Conservation (phyloP, 208 protist species). For the Leptomonas pyrrhocoris region DNA sequence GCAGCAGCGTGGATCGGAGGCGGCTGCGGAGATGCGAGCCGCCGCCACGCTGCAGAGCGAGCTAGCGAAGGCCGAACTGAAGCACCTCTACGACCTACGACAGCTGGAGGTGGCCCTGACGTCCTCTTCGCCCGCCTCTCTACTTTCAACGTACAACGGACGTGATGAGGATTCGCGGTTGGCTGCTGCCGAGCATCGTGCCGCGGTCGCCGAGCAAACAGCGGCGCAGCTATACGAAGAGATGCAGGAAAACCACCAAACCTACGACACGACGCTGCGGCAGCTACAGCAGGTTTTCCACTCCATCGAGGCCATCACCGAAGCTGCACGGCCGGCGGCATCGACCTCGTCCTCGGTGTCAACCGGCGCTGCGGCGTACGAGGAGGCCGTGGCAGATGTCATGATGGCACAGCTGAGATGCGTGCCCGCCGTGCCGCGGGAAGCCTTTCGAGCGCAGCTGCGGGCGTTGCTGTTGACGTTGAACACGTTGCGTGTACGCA, state of each 20-base stretch:
- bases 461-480: slow-evolving; percentile 25
- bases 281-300: slow-evolving; percentile 19
- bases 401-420: slow-evolving; percentile 28
- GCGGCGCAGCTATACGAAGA: slow-evolving; percentile 22
- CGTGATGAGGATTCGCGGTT: neutral
- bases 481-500: slow-evolving; percentile 9
- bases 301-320: slow-evolving; percentile 14
- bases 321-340: neutral
- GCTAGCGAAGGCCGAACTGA: slow-evolving; percentile 21
- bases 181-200: slow-evolving; percentile 15
- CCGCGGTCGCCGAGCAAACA: slow-evolving; percentile 13
- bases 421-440: slow-evolving; percentile 6
- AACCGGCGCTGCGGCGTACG: slow-evolving; percentile 5
- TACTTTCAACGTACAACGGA: neutral
- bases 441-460: slow-evolving; percentile 22
- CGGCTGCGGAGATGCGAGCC: slow-evolving; percentile 26
- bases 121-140: neutral
- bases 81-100: slow-evolving; percentile 22
- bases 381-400: slow-evolving; percentile 12
- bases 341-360: neutral
- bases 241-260: neutral
- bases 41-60: slow-evolving; percentile 15
- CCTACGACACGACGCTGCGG: slow-evolving; percentile 19
- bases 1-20: slow-evolving; percentile 38
- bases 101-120: slow-evolving; percentile 20